Evolutionary conservation across 78 protist genomes (phyloP).

Genomic region (Dictyostelium citrinum): DNA sequence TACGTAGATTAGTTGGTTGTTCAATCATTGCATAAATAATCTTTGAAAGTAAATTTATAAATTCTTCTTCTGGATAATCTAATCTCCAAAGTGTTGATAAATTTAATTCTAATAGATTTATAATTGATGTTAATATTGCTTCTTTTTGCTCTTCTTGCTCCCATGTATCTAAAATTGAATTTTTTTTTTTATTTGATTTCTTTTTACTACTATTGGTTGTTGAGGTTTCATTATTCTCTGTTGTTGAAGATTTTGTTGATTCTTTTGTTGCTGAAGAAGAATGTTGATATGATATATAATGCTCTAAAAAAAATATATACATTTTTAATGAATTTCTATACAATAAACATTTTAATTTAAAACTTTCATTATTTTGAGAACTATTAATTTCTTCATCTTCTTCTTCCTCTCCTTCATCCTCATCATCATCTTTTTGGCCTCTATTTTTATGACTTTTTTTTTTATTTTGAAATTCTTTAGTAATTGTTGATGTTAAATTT

Average conservation of each 20-base stretch:
- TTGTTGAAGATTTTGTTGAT: not conserved
- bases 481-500: not conserved
- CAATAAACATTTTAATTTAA: not conserved
- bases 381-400: not conserved
- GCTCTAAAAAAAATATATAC: constrained; percentile 6
- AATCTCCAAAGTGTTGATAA: constrained; percentile 23
- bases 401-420: not conserved
- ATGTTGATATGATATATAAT: constrained; percentile 14
- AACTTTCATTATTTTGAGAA: not conserved
- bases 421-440: not conserved
- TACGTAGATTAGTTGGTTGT: not conserved
- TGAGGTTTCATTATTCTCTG: not conserved
- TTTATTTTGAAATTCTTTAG: not conserved
- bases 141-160: not conserved
- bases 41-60: constrained; percentile 6
- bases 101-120: constrained; percentile 1
- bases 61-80: constrained; percentile 26
- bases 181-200: not conserved
- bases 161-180: not conserved
- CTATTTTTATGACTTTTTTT: not conserved
- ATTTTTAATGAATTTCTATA: constrained; percentile 8
- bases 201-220: not conserved
- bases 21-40: constrained; percentile 10
- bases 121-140: not conserved
- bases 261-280: not conserved